Evolutionary conservation across 1,284 basidiomycete genomes (phyloP), one percentile per base, ranked within the genome.

Genomic region (Cryptococcus sp.): DNA sequence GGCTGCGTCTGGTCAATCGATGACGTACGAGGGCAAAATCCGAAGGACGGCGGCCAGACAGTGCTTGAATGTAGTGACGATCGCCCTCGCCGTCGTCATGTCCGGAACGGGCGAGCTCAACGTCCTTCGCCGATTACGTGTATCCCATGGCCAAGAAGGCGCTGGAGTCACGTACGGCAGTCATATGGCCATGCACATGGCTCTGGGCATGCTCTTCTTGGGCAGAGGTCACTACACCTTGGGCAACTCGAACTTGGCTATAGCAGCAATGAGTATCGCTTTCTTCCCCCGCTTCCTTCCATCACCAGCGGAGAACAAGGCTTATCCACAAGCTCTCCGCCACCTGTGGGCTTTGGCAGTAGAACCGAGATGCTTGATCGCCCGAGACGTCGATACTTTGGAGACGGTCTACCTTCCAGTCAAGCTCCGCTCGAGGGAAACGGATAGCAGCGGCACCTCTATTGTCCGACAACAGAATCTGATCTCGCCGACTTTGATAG

Each of bases 261-360:
- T 98, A 56, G 95, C 94, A 0, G 88, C 87, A 58, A 86, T 99
- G 83, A 80, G 93, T 58, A 85, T 90, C 16, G 86, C 96, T 0
- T 93, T 96, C 81, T 98, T 92, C 77, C 94, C 95, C 3, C 86
- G 90, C 13, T 91, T 91, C 72, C 86, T 91, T 16, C 82, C 86
- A 13, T 77, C 84, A 10, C 88, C 91, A 1, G 86, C 86, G 8
- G 94, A 99, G 71, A 96, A 96, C 79, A 88, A 89, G 60, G 87
- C 88, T 42, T 95, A 93, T 71, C 83, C 97, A 4, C 96, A 98
- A 75, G 92, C 93, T 0, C 86, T 94, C 62, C 86, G 96, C 4
- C 95, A 99, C 77, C 80, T 99, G 27, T 99, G 96, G 96, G 90
- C 90, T 2, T 82, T 99, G 40, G 96, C 96, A 0, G 88, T 91